Conservation (phyloP, 2,329 filamentous ascomycete species). For the Talaromyces sp. region DNA sequence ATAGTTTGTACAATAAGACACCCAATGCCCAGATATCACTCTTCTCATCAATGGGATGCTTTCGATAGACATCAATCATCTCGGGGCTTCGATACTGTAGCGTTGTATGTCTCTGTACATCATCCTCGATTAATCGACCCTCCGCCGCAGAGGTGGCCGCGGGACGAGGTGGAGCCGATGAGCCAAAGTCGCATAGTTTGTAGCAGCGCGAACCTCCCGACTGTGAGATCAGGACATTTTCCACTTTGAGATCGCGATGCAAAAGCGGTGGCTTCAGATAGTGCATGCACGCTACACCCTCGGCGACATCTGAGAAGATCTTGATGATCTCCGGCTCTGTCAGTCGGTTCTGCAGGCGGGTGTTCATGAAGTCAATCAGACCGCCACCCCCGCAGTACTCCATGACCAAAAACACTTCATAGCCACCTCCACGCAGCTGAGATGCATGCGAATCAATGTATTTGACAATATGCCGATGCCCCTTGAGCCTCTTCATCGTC, state of each 20-base stretch:
- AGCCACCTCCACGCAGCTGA: constrained; percentile 87
- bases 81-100: constrained; percentile 97
- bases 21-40: constrained; percentile 98
- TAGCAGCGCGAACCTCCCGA: constrained; percentile 71
- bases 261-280: constrained; percentile 92
- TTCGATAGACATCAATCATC: constrained; percentile 98
- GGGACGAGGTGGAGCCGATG: constrained; percentile 78
- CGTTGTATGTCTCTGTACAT: constrained; percentile 95
- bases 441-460: constrained; percentile 99
- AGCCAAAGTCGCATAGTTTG: constrained; percentile 98
- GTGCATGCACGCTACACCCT: constrained; percentile 98
- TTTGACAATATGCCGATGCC: constrained; percentile 92
- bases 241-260: constrained; percentile 94
- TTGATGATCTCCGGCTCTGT: constrained; percentile 97
- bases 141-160: constrained; percentile 86
- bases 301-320: constrained; percentile 94
- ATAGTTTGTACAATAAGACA: constrained; percentile 94
- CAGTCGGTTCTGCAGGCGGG: constrained; percentile 88
- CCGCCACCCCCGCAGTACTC: constrained; percentile 95
- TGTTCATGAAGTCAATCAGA: constrained; percentile 99
- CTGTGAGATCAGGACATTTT: constrained; percentile 89
- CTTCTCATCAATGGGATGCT: constrained; percentile 96
- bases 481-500: constrained; percentile 99
- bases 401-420: constrained; percentile 98
- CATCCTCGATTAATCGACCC: constrained; percentile 90